phyloP scores from a whole-genome alignment of 2,329 filamentous ascomycete species.

The Sporothrix globosa region DNA sequence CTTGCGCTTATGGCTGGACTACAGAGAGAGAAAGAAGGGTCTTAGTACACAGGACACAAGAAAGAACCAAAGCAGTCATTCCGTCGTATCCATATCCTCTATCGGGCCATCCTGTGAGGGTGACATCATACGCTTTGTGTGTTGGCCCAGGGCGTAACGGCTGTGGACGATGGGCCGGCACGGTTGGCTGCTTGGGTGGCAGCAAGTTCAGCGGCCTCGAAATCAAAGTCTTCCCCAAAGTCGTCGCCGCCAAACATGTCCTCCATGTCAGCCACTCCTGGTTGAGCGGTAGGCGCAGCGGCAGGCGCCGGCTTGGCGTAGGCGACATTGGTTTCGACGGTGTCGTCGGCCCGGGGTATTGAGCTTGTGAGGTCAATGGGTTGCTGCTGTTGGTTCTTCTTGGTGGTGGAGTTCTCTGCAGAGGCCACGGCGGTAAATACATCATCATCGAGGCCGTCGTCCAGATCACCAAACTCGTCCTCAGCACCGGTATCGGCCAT shows the following conservation, averaged over 20 bases:
- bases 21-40: slow-evolving; percentile 37
- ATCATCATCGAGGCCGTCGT: slow-evolving; percentile 60
- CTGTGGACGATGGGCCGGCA: neutral
- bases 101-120: slow-evolving; percentile 31
- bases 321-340: slow-evolving; percentile 29
- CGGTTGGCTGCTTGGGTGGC: slow-evolving; percentile 64
- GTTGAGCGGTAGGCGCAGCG: slow-evolving; percentile 30
- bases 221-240: slow-evolving; percentile 73
- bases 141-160: slow-evolving; percentile 31
- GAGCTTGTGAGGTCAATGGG: slow-evolving; percentile 12
- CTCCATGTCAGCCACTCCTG: slow-evolving; percentile 43
- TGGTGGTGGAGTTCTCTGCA: slow-evolving; percentile 30
- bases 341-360: slow-evolving; percentile 27
- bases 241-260: slow-evolving; percentile 66
- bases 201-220: slow-evolving; percentile 73
- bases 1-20: slow-evolving; percentile 69
- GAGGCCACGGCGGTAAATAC: slow-evolving; percentile 40
- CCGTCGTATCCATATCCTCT: neutral
- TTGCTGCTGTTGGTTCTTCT: slow-evolving; percentile 29
- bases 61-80: neutral
- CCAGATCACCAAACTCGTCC: slow-evolving; percentile 61
- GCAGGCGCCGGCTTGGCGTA: neutral
- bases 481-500: slow-evolving; percentile 35
- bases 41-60: slow-evolving; percentile 24
- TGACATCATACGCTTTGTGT: slow-evolving; percentile 58